A percentile compares a stretch with the other conserved stretches of the same genome.
Conservation (phyloP, 2,329 filamentous ascomycete species). For the Coniella lustricola region DNA sequence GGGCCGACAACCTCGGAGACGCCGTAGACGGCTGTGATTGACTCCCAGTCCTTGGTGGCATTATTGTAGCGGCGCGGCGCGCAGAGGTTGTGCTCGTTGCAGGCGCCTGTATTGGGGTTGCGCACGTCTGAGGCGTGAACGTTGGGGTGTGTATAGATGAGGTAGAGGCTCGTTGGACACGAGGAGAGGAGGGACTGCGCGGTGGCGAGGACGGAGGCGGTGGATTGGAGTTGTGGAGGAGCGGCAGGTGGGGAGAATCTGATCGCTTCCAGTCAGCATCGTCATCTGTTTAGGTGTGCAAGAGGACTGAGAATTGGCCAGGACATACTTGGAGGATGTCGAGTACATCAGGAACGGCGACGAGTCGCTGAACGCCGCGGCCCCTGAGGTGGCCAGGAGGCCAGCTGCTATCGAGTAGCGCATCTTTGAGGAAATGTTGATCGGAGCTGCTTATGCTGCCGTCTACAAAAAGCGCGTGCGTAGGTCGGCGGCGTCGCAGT, state of each 20-base stretch:
- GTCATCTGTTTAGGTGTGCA: not conserved
- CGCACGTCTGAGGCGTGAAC: constrained; percentile 63
- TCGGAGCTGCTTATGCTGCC: not conserved
- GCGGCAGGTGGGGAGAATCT: constrained; percentile 28
- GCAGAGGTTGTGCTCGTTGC: constrained; percentile 49
- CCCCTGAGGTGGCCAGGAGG: constrained; percentile 50
- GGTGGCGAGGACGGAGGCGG: constrained; percentile 34
- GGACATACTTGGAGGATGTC: constrained; percentile 61
- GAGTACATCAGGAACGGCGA: constrained; percentile 88
- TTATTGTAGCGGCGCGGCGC: constrained; percentile 25
- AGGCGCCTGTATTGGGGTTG: constrained; percentile 34
- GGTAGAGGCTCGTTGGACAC: constrained; percentile 70
- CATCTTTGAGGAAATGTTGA: constrained; percentile 36
- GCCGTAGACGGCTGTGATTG: constrained; percentile 34
- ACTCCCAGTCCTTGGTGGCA: constrained; percentile 18
- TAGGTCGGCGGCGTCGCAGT: no score
- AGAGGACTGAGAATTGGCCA: not conserved
- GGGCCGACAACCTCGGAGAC: constrained; percentile 53
- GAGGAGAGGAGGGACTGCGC: constrained; percentile 47
- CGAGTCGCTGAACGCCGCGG: constrained; percentile 73
- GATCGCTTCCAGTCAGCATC: not conserved
- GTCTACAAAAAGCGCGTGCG: not conserved
- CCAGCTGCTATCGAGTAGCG: constrained; percentile 45
- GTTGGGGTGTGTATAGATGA: constrained; percentile 71
- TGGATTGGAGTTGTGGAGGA: constrained; percentile 42